Base-by-base conservation (phyloP, 257 asterid species). In the Verbena officinalis region DNA sequence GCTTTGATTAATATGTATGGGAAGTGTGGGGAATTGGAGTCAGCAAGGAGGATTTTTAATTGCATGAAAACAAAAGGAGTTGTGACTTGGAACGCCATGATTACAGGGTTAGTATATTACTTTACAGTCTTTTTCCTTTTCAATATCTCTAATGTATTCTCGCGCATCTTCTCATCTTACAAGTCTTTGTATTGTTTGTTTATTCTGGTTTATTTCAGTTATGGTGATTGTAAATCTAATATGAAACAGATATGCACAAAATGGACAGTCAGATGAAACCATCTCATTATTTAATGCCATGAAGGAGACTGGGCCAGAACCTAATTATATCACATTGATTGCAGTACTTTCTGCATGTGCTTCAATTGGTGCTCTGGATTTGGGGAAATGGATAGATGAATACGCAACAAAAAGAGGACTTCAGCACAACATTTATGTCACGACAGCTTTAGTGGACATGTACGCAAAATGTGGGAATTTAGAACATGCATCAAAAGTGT, bases 21-120 rank as follows among this genome's bases (percentile, higher is more conserved):
- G 3, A 92, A 92, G 55, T 89, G 95, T 61, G 96, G 97, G 61
- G 91, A 92, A 72, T 68, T 87, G 81, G 80, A 46, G 14, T 84
- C 91, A 0, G 96, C 96, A 0, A 78, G 82, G 69, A 80, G 78
- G 68, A 63, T 85, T 55, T 89, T 92, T 67, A 64, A 85, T 73
- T 38, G 63, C 53, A 66, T 77, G 54, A 46, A 23, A 65, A 72
- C 58, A 77, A 89, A 81, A 77, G 93, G 85, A 36, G 69, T 83
- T 23, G 85, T 87, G 68, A 80, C 76, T 60, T 92, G 98, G 98
- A 92, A 92, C 75, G 91, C 98, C 67, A 80, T 92, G 90, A 84
- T 92, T 51, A 75, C 97, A 43, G 97, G 96, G 97, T 79, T 39
- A 72, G 87, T 69, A 21, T 23, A 44, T 40, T 56, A 30, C n/a